Percentiles rank a stretch among this genome's conserved stretches.
phyloP scores from a whole-genome alignment of 495 filamentous ascomycete species.

The Chlorociboria aeruginascens region DNA sequence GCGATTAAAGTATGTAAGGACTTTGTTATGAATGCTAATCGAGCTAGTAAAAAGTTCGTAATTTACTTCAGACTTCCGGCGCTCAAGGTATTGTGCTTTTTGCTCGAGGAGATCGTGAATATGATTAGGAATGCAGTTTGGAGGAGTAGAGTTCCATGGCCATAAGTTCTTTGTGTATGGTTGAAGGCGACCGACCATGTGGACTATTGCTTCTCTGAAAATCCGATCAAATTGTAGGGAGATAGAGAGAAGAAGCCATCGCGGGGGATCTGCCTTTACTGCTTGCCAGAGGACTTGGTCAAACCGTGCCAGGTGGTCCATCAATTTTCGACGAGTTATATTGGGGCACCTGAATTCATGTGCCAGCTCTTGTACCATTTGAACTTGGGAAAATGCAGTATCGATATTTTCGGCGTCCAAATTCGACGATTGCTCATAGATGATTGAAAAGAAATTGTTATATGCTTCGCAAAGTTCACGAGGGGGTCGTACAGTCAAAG shows the following conservation, averaged over 20 bases:
- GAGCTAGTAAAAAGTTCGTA: neutral
- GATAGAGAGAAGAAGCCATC: conserved; percentile 6
- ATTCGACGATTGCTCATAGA: neutral
- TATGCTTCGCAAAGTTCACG: neutral
- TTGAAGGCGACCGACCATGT: conserved; percentile 7
- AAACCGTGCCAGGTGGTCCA: neutral
- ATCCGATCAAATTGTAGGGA: conserved; percentile 3
- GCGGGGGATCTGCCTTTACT: conserved; percentile 4
- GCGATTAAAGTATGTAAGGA: neutral
- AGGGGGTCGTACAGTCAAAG: too few relatives aligned
- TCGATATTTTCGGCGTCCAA: conserved; percentile 7
- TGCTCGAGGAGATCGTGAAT: neutral
- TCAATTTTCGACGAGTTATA: neutral
- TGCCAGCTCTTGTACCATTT: conserved; percentile 1
- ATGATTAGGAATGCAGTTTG: neutral
- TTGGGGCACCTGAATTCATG: neutral
- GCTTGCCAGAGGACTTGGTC: conserved; percentile 4
- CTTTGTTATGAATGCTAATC: neutral
- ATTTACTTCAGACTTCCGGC: neutral
- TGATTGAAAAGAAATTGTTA: conserved; percentile 6
- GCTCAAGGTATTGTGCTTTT: neutral
- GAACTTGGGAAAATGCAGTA: neutral
- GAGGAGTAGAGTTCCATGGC: neutral
- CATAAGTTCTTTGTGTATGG: neutral
- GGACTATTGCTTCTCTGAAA: conserved; percentile 14